Conservation (phyloP, 306 rosid genomes). For the Benincasa hispida region DNA sequence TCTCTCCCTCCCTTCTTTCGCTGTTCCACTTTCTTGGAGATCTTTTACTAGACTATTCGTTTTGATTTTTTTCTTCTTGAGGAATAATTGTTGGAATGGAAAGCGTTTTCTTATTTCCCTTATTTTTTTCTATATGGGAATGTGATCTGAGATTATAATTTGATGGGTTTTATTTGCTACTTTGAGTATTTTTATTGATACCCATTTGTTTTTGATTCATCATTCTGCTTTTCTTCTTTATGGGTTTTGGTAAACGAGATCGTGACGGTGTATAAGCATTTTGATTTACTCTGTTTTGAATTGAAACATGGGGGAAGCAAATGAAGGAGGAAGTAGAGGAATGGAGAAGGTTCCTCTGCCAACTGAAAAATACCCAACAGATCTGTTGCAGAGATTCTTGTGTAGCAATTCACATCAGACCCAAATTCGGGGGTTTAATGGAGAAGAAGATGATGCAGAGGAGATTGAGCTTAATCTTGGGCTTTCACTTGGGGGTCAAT, state of each 20-base stretch:
- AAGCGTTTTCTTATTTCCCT: conserved; percentile 8
- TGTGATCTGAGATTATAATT: neutral
- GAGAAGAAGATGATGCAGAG: conserved; percentile 23
- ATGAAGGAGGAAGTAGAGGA: conserved; percentile 29
- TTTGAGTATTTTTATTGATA: conserved; percentile 4
- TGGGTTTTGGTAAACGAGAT: conserved; percentile 26
- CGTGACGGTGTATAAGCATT: neutral
- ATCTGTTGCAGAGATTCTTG: conserved; percentile 60
- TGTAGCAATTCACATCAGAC: conserved; percentile 16
- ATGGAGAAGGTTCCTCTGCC: conserved; percentile 25
- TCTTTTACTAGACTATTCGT: neutral
- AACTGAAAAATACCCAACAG: conserved; percentile 59
- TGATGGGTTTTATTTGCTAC: conserved; percentile 7
- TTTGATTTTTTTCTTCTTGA: neutral
- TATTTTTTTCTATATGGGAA: neutral
- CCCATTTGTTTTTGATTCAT: neutral
- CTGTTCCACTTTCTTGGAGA: conserved; percentile 3
- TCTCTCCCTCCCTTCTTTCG: neutral
- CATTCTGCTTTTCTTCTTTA: conserved; percentile 6
- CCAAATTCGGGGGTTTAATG: conserved; percentile 1
- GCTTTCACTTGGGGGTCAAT: conserved; percentile 76
- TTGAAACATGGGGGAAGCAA: conserved; percentile 35
- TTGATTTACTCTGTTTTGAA: neutral
- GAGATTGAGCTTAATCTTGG: conserved; percentile 85
- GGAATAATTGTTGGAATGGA: neutral